Evolutionary conservation across 345 rosid species (phyloP).

Genomic region (Populus ilicifolia): DNA sequence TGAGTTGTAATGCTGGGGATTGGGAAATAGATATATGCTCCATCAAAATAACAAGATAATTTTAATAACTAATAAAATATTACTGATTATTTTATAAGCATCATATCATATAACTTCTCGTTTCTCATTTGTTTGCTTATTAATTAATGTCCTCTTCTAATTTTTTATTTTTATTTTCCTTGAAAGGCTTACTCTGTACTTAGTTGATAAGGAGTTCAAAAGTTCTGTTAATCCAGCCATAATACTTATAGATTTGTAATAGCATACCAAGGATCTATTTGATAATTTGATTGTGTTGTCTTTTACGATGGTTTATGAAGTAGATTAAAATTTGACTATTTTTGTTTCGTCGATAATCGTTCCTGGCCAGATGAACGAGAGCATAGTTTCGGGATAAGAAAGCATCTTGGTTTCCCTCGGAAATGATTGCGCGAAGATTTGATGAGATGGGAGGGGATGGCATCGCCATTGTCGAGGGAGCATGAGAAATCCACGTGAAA

Average conservation of each 20-base stretch:
- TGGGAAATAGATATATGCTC: neutral
- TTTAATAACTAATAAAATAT: no score
- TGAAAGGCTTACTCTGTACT: no score
- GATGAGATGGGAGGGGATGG: neutral
- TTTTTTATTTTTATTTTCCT: no score
- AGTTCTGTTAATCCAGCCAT: no score
- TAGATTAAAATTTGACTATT: neutral
- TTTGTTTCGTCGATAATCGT: neutral
- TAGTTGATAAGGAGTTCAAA: no score
- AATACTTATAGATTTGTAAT: no score
- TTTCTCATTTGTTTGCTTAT: no score
- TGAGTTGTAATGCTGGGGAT: neutral
- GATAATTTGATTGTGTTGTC: no score
- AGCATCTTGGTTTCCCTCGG: neutral
- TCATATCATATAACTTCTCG: no score
- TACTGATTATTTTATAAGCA: no score
- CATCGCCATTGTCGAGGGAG: neutral
- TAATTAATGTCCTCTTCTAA: no score
- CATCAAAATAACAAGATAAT: neutral
- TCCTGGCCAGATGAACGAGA: neutral
- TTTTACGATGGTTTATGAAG: neutral
- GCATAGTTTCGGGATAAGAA: neutral
- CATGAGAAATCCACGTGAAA: conserved; percentile 26
- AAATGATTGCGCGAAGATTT: neutral
- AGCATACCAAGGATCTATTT: no score